These are phyloP conservation scores for Adansonia madagascariensis DNA, from an alignment of 441 rosid species.

Conservation along the genomic window DNA sequence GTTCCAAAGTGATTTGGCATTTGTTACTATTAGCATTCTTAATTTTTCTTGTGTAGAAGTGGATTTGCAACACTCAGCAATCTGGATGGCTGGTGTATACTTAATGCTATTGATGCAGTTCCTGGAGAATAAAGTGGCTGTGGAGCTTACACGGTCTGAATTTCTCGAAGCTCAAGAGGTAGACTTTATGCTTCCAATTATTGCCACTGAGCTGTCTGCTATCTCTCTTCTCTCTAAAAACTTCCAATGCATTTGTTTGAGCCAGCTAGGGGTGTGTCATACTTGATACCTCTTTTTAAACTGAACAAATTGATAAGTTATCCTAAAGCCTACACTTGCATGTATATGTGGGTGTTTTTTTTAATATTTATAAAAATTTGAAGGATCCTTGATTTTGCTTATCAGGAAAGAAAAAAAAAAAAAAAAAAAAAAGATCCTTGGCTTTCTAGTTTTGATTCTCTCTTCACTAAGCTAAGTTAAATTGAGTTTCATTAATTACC, in stretches of 20 bases:
- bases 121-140: constrained; percentile 91
- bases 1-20: constrained; percentile 25
- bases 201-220: background rate
- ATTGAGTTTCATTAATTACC: background rate
- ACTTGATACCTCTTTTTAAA: background rate
- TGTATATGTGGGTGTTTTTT: background rate
- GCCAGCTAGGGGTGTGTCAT: background rate
- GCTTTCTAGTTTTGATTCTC: background rate
- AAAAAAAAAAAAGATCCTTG: background rate
- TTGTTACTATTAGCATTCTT: constrained; percentile 24
- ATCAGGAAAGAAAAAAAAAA: background rate
- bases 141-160: constrained; percentile 95
- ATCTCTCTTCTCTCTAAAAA: background rate
- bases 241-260: background rate
- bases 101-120: constrained; percentile 91
- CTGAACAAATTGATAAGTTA: background rate
- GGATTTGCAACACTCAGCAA: constrained; percentile 85
- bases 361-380: background rate
- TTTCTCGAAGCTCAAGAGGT: constrained; percentile 94
- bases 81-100: constrained; percentile 96
- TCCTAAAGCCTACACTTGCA: background rate
- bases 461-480: background rate
- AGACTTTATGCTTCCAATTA: constrained; percentile 26
- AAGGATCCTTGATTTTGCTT: constrained; percentile 15
- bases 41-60: constrained; percentile 62